A percentile compares a stretch with the other conserved stretches of the same genome.
Evolutionary conservation across 176 grass and related monocot species (phyloP).

Genomic region (Melocanna baccifera): DNA sequence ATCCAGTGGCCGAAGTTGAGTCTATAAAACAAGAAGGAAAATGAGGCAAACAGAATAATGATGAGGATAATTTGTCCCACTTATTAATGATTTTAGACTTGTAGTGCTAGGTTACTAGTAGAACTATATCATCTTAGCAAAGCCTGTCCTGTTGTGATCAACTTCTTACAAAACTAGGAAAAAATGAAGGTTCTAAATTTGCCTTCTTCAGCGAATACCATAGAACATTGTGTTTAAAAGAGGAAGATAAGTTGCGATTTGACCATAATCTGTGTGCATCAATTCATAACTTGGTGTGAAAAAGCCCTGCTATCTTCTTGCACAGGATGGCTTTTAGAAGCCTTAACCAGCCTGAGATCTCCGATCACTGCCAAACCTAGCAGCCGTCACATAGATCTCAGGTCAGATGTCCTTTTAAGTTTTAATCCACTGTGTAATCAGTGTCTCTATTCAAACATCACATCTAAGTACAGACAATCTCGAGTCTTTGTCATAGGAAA

Average conservation of each 20-base stretch:
- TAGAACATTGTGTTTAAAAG: not conserved
- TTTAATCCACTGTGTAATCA: not conserved
- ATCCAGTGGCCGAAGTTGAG: not conserved
- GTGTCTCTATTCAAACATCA: not conserved
- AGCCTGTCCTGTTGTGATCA: not conserved
- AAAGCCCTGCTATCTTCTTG: not conserved
- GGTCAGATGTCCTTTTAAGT: constrained; percentile 12
- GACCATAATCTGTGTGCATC: not conserved
- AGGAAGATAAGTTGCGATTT: not conserved
- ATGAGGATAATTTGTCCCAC: not conserved
- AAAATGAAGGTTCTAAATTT: not conserved
- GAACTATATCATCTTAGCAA: not conserved
- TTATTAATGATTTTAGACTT: not conserved
- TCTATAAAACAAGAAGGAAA: not conserved
- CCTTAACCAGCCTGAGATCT: not conserved
- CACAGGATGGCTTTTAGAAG: not conserved
- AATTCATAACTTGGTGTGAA: not conserved
- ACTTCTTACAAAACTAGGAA: not conserved
- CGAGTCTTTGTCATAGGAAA: not conserved
- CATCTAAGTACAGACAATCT: constrained; percentile 17
- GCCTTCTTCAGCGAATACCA: not conserved
- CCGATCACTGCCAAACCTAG: not conserved
- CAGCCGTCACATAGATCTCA: constrained; percentile 18
- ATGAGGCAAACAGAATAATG: not conserved
- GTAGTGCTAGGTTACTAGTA: not conserved